Evolutionary conservation across 2,329 filamentous ascomycete species (phyloP), one percentile per base, ranked within the genome.

Genomic region (Sporothrix mexicana): DNA sequence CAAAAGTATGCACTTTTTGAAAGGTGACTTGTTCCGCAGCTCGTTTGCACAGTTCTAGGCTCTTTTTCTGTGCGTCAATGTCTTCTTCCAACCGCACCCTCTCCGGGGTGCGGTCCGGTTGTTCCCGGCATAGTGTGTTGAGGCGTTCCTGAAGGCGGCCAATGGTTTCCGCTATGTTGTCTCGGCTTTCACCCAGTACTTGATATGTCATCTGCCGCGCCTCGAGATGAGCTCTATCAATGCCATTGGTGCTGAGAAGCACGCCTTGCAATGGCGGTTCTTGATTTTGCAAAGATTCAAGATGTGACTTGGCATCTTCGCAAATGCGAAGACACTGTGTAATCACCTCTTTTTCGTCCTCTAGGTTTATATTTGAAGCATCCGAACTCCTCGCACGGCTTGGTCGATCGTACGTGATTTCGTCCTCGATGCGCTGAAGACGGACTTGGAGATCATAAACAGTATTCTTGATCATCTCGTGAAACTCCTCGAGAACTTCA

Each of bases 311-410:
- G 10, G 81, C 80, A 72, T 80, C 77, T 79, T 83, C 77, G 74
- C 81, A 83, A 68, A 83, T 80, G 45, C 77, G 78, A 75, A 83
- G 79, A 73, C 81, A 83, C 76, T 81, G 80, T 71, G 79, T 73
- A 64, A 80, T 82, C 69, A 83, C 79, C 47, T 73, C 78, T 77
- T 76, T 79, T 74, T 83, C 80, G 72, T 83, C 79, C 45, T 79
- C 73, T 45, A 83, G 77, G 72, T 83, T 77, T 45, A 43, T 57
- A 1, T 57, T 36, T 53, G 55, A 15, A 30, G 55, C 10, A 59
- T 17, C 25, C 10, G 23, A 59, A 30, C 55, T 30, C 23, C 15
- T 59, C 55, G 55, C 36, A 59, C 55, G 55, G 13, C 7, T 13
- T 59, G 23, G 55, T 15, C 10, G 23, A 69, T 36, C 57, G 79